phyloP scores from a whole-genome alignment of 306 rosid species.

The Aeschynomene evenia region DNA sequence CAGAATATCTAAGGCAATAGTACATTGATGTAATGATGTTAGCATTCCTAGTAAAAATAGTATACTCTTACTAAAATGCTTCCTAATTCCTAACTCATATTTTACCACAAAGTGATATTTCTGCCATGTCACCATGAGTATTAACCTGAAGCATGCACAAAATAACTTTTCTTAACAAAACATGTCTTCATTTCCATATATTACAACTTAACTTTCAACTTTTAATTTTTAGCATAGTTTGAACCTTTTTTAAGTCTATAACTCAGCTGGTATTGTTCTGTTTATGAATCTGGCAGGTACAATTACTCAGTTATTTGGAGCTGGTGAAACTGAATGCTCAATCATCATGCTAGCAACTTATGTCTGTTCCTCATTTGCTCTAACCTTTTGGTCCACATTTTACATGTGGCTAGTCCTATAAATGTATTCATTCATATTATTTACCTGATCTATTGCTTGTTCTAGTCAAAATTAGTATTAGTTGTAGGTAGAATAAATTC shows the following conservation, averaged over 20 bases:
- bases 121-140: background rate
- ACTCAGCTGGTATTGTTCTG: background rate
- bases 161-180: background rate
- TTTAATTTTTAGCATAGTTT: background rate
- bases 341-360: slow-evolving; percentile 40
- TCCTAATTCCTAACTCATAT: background rate
- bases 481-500: background rate
- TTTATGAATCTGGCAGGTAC: slow-evolving; percentile 29
- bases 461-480: slow-evolving; percentile 9
- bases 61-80: too few relatives aligned
- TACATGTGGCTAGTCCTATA: slow-evolving; percentile 36
- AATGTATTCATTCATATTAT: background rate
- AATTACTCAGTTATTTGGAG: slow-evolving; percentile 38
- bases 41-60: too few relatives aligned
- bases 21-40: too few relatives aligned
- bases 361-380: slow-evolving; percentile 27
- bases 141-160: background rate
- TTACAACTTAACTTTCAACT: background rate
- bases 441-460: background rate
- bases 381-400: slow-evolving; percentile 37
- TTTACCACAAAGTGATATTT: background rate
- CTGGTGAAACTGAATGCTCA: slow-evolving; percentile 38
- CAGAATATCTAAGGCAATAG: too few relatives aligned
- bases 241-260: background rate
- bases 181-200: background rate